phyloP scores from a whole-genome alignment of 768 basidiomycete species.

The Phylloporus rhodoxanthus region DNA sequence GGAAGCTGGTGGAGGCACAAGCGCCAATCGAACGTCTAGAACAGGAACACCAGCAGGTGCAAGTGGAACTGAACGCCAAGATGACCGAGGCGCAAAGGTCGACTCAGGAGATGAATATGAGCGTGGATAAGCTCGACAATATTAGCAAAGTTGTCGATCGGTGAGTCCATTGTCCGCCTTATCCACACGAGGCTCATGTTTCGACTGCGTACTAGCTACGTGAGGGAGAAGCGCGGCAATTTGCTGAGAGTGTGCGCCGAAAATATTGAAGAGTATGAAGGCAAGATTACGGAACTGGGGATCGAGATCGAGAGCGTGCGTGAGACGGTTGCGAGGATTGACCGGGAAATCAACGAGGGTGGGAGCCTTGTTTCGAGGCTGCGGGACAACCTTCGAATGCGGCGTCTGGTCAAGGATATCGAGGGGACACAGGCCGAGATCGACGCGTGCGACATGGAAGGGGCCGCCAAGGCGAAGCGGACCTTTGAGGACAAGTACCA shows the following conservation, averaged over 20 bases:
- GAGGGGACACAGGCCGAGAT: slow-evolving; percentile 63
- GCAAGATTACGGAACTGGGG: slow-evolving; percentile 38
- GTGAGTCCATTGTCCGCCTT: slow-evolving; percentile 31
- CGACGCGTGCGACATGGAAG: slow-evolving; percentile 73
- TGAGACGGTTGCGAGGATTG: slow-evolving; percentile 48
- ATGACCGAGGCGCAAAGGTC: slow-evolving; percentile 47
- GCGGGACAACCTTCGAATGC: slow-evolving; percentile 77
- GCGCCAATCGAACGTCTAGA: slow-evolving; percentile 63
- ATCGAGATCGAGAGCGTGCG: slow-evolving; percentile 39
- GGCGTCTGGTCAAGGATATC: slow-evolving; percentile 64
- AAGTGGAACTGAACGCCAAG: slow-evolving; percentile 45
- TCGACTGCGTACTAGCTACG: slow-evolving; percentile 48
- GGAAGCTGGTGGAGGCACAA: slow-evolving; percentile 52
- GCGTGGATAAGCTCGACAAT: slow-evolving; percentile 53
- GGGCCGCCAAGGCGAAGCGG: slow-evolving; percentile 74
- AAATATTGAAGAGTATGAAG: slow-evolving; percentile 45
- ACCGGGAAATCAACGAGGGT: slow-evolving; percentile 75
- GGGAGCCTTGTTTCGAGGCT: slow-evolving; percentile 64
- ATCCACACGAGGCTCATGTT: background rate
- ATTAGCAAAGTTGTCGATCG: slow-evolving; percentile 61
- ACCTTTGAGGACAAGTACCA: slow-evolving; percentile 81
- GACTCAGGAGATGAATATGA: slow-evolving; percentile 62
- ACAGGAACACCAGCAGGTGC: slow-evolving; percentile 43
- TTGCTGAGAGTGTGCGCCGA: slow-evolving; percentile 54
- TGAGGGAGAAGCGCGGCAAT: slow-evolving; percentile 59